These are phyloP conservation scores for Candida parachauliodes DNA, from an alignment of 805 yeast species.

Conservation along the genomic window DNA sequence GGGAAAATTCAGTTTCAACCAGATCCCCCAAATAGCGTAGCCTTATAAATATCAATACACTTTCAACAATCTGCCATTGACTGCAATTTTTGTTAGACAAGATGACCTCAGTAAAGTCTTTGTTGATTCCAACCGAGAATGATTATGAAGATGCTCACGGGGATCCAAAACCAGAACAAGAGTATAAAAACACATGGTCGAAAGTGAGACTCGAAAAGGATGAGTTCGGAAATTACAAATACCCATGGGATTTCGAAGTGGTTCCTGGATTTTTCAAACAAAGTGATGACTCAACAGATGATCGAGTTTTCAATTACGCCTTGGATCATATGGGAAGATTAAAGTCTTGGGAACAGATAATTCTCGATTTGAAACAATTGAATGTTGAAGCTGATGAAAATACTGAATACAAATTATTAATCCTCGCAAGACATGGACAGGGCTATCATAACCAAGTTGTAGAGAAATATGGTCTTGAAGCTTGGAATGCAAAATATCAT, in stretches of 20 bases:
- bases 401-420: slow-evolving; percentile 45
- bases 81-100: neutral
- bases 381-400: slow-evolving; percentile 31
- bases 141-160: slow-evolving; percentile 34
- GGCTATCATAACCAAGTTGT: slow-evolving; percentile 62
- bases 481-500: slow-evolving; percentile 59
- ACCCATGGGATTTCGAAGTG: slow-evolving; percentile 46
- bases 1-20: too few relatives aligned
- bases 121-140: slow-evolving; percentile 26
- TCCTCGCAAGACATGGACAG: slow-evolving; percentile 67
- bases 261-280: slow-evolving; percentile 52
- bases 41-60: too few relatives aligned
- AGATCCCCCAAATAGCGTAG: too few relatives aligned
- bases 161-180: slow-evolving; percentile 15
- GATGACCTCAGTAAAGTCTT: slow-evolving; percentile 17
- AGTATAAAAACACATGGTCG: slow-evolving; percentile 12
- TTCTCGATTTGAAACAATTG: slow-evolving; percentile 27
- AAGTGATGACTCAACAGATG: slow-evolving; percentile 43
- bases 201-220: slow-evolving; percentile 17
- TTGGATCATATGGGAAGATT: slow-evolving; percentile 43
- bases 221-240: slow-evolving; percentile 15
- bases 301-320: slow-evolving; percentile 42
- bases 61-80: too few relatives aligned
- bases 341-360: slow-evolving; percentile 39
- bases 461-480: slow-evolving; percentile 49